phyloP scores from a whole-genome alignment of 2,329 filamentous ascomycete genomes.

The Coniochaeta hoffmannii region DNA sequence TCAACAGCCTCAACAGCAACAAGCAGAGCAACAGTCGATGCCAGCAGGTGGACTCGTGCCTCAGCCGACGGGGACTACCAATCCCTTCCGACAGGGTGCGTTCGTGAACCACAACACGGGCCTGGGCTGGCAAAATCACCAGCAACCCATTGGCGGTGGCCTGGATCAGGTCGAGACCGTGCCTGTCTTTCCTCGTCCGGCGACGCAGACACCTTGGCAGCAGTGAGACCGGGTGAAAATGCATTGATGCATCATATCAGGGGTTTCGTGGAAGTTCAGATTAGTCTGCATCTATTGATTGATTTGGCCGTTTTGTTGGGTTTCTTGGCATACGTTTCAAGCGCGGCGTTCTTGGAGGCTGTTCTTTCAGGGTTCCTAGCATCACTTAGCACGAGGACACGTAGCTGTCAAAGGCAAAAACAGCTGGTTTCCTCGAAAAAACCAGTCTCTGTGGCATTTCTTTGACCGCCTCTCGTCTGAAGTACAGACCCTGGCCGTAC shows the following conservation, averaged over 20 bases:
- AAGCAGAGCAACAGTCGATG: constrained; percentile 24
- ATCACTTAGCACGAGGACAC: not conserved
- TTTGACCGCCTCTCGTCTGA: not conserved
- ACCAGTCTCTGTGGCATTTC: not conserved
- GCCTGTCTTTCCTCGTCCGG: constrained; percentile 79
- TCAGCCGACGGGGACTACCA: constrained; percentile 81
- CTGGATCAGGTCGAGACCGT: constrained; percentile 73
- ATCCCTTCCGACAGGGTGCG: constrained; percentile 86
- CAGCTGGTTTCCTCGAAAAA: not conserved
- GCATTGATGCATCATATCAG: not conserved
- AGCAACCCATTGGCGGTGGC: constrained; percentile 72
- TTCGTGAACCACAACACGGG: constrained; percentile 88
- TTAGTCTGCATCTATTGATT: not conserved
- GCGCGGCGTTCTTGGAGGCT: not conserved
- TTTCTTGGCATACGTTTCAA: not conserved
- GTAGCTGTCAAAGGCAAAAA: not conserved
- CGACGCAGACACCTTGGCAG: constrained; percentile 55
- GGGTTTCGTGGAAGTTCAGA: not conserved
- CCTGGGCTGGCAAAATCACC: constrained; percentile 77
- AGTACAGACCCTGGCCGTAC: not conserved
- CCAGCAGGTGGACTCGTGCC: constrained; percentile 49
- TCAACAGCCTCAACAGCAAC: constrained; percentile 25
- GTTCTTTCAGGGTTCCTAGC: not conserved
- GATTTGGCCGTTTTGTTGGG: not conserved
- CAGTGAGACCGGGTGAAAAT: constrained; percentile 22